These are phyloP conservation scores for Neospora caninum DNA, from an alignment of 169 alveolate species.

Conservation along the genomic window DNA sequence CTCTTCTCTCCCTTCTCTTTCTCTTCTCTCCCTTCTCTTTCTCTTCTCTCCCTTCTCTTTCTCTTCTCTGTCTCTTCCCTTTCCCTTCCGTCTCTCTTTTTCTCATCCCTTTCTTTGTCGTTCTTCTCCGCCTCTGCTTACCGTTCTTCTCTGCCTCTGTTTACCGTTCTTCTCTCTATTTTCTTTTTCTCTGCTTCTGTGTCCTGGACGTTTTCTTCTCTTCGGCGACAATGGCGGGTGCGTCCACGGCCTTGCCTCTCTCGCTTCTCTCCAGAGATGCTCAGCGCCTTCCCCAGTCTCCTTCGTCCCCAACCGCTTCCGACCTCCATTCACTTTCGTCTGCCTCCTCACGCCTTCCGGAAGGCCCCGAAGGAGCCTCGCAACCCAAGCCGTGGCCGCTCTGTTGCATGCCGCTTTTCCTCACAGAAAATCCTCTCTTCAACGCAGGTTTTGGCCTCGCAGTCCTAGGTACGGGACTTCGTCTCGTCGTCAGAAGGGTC, in stretches of 20 bases:
- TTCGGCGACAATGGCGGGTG: not conserved
- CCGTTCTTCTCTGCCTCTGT: not conserved
- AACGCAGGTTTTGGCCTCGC: conserved; percentile 67
- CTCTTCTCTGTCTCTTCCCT: not conserved
- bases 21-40: not conserved
- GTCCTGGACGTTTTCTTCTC: not conserved
- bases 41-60: not conserved
- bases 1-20: not conserved
- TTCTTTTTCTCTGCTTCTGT: not conserved
- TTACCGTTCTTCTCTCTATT: not conserved
- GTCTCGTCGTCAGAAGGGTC: not conserved
- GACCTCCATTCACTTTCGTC: not conserved
- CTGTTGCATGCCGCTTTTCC: not conserved
- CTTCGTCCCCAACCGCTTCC: not conserved
- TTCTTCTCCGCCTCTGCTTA: not conserved
- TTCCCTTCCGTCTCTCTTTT: not conserved
- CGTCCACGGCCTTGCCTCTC: not conserved
- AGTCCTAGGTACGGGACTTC: conserved; percentile 29
- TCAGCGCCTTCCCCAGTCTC: not conserved
- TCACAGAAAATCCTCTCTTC: conserved; percentile 63
- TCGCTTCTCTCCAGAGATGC: not conserved
- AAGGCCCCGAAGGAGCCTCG: not conserved
- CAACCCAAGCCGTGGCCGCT: not conserved
- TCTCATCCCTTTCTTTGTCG: not conserved
- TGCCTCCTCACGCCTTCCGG: not conserved